A percentile compares a stretch with the other conserved stretches of the same genome.
phyloP scores from a whole-genome alignment of 441 rosid species.

The Daphne laureola region DNA sequence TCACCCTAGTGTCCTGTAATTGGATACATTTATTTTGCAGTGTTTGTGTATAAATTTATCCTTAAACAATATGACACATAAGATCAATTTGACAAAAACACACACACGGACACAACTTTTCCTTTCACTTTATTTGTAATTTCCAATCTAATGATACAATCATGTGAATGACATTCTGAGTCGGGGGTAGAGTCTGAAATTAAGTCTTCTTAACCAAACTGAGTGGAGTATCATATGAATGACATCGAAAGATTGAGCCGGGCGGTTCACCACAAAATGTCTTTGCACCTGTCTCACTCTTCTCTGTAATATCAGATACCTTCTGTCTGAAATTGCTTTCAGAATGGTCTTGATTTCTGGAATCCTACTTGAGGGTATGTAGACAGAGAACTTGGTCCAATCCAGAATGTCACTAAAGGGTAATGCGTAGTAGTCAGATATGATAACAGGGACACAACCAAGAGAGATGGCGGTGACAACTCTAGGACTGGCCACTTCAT shows the following conservation, averaged over 20 bases:
- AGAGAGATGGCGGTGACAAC: slow-evolving; percentile 27
- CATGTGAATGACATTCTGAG: no score
- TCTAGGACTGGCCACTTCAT: slow-evolving; percentile 47
- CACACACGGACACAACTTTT: no score
- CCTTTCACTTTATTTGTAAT: no score
- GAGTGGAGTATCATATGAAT: slow-evolving; percentile 38
- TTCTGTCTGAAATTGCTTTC: slow-evolving; percentile 16
- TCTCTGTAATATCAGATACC: slow-evolving; percentile 25
- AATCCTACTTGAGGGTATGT: slow-evolving; percentile 27
- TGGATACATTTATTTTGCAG: no score
- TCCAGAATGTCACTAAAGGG: slow-evolving; percentile 45
- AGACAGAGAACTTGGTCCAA: slow-evolving; percentile 34
- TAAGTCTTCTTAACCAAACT: slow-evolving; percentile 38
- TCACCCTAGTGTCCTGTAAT: no score
- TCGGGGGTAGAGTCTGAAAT: slow-evolving; percentile 14
- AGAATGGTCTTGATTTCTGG: slow-evolving; percentile 28
- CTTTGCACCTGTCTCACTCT: slow-evolving; percentile 29
- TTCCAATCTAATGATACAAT: no score
- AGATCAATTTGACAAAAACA: no score
- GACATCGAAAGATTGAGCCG: slow-evolving; percentile 37
- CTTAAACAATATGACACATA: no score
- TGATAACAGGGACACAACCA: slow-evolving; percentile 39
- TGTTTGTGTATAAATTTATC: no score
- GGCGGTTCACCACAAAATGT: slow-evolving; percentile 36
- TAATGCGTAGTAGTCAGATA: slow-evolving; percentile 30